Conservation (phyloP, 177 flowering plant genomes). For the Tripterygium wilfordii region DNA sequence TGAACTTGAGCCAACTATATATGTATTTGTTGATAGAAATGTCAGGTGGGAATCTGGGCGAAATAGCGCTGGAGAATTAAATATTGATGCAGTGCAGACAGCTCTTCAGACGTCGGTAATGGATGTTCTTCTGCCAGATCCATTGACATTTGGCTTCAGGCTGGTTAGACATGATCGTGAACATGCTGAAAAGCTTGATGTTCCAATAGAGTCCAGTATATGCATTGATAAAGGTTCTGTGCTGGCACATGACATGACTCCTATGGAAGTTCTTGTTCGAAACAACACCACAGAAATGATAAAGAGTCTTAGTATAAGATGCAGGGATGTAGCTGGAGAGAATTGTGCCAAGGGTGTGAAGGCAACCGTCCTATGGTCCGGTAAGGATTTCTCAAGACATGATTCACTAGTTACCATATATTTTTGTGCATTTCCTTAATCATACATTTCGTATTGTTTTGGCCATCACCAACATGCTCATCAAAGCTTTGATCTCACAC, state of each 20-base stretch:
- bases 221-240: slow-evolving; percentile 53
- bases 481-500: too few relatives aligned
- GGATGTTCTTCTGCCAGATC: slow-evolving; percentile 94
- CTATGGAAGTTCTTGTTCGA: slow-evolving; percentile 92
- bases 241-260: slow-evolving; percentile 77
- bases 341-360: slow-evolving; percentile 79
- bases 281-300: slow-evolving; percentile 86
- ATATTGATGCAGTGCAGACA: slow-evolving; percentile 84
- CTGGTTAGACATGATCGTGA: slow-evolving; percentile 33
- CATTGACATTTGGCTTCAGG: slow-evolving; percentile 91
- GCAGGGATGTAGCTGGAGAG: slow-evolving; percentile 98
- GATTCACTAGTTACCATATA: background rate
- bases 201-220: slow-evolving; percentile 14
- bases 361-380: slow-evolving; percentile 89
- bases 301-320: slow-evolving; percentile 68
- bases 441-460: background rate
- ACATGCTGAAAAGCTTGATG: slow-evolving; percentile 12
- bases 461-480: background rate
- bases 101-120: slow-evolving; percentile 92
- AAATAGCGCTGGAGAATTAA: slow-evolving; percentile 87
- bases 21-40: slow-evolving; percentile 81
- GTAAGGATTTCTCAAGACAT: slow-evolving; percentile 29
- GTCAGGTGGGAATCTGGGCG: slow-evolving; percentile 96
- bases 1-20: too few relatives aligned
- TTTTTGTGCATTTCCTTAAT: background rate